These are phyloP conservation scores for Phaseolus coccineus DNA, from an alignment of 331 rosid species.

Conservation along the genomic window DNA sequence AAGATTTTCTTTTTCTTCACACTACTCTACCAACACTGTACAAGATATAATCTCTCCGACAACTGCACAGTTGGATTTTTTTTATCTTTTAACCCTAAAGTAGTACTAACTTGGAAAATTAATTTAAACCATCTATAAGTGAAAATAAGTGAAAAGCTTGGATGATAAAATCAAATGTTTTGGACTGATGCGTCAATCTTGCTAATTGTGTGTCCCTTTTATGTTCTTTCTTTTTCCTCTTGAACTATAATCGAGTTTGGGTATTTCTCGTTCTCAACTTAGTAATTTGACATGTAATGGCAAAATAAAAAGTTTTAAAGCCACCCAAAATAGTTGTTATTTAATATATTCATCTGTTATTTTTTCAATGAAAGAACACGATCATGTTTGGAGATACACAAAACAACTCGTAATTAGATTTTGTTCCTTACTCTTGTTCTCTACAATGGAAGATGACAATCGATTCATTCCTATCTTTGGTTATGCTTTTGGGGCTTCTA, in stretches of 20 bases:
- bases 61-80: neutral
- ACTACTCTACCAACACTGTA: neutral
- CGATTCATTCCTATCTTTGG: neutral
- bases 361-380: neutral
- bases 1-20: neutral
- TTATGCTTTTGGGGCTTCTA: neutral
- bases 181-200: neutral
- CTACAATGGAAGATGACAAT: neutral
- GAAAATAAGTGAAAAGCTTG: no score
- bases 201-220: no score
- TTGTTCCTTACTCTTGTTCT: neutral
- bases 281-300: neutral
- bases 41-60: neutral
- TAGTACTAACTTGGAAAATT: no score
- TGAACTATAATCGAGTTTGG: neutral
- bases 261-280: neutral
- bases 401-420: neutral
- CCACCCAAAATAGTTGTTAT: neutral
- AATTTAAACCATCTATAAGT: no score
- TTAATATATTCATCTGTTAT: neutral
- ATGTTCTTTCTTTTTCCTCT: neutral
- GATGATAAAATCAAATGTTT: no score
- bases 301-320: neutral
- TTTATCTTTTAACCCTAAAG: neutral
- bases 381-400: neutral